Conservation (phyloP, 768 basidiomycete species). For the Kwoniella sp. region DNA sequence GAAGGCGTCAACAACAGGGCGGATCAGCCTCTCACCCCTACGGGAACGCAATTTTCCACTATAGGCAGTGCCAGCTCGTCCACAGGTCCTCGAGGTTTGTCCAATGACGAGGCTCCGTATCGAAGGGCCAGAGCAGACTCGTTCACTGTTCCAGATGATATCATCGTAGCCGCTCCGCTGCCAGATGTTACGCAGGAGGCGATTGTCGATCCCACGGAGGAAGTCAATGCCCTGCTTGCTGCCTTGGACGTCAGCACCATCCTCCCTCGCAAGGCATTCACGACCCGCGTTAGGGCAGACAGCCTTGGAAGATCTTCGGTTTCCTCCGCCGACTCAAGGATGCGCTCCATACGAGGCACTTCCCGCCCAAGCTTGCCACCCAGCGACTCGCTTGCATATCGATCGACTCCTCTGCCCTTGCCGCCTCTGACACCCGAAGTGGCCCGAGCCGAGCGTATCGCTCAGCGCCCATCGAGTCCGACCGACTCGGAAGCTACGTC, state of each 20-base stretch:
- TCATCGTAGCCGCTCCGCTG: not conserved
- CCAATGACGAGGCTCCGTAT: slow-evolving; percentile 14
- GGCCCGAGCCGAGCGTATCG: not conserved
- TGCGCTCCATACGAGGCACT: too few relatives aligned
- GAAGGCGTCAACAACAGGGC: not conserved
- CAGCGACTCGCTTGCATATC: too few relatives aligned
- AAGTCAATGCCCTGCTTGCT: slow-evolving; percentile 17
- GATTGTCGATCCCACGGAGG: not conserved
- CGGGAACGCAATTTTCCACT: not conserved
- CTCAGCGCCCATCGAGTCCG: slow-evolving; percentile 13
- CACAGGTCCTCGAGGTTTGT: not conserved
- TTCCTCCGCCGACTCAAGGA: too few relatives aligned
- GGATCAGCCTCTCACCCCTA: slow-evolving; percentile 2
- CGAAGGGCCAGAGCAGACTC: slow-evolving; percentile 28
- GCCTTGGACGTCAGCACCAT: slow-evolving; percentile 7
- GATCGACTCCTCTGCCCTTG: not conserved
- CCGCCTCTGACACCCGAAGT: slow-evolving; percentile 12
- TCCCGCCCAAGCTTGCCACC: too few relatives aligned
- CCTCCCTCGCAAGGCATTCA: not conserved
- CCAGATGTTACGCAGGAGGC: too few relatives aligned
- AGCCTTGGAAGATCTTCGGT: too few relatives aligned
- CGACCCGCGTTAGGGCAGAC: too few relatives aligned
- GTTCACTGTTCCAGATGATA: slow-evolving; percentile 17
- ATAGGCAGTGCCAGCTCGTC: not conserved
- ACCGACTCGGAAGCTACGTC: slow-evolving; percentile 27